Conservation (phyloP, 2,329 filamentous ascomycete genomes). For the Cladophialophora yegresii region DNA sequence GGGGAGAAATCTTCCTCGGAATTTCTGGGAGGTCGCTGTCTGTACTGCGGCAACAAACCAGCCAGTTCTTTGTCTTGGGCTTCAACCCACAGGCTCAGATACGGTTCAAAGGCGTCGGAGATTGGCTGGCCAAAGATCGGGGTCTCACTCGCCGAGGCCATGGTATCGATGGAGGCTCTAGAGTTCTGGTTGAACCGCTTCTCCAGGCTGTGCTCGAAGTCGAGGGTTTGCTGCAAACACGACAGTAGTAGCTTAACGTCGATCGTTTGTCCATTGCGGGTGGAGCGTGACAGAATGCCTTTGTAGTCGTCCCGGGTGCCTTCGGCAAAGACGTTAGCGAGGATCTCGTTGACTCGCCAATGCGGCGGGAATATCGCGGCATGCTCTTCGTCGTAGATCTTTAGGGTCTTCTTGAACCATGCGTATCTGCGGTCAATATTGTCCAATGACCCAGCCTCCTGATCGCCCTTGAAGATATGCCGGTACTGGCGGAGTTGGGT, state of each 20-base stretch:
- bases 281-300: slow-evolving; percentile 83
- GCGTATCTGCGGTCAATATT: slow-evolving; percentile 94
- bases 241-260: slow-evolving; percentile 87
- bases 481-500: slow-evolving; percentile 94
- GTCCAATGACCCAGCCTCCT: slow-evolving; percentile 93
- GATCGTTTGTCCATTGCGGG: slow-evolving; percentile 75
- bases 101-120: slow-evolving; percentile 95
- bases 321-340: slow-evolving; percentile 92
- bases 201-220: slow-evolving; percentile 93
- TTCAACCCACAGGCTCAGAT: slow-evolving; percentile 94
- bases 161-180: slow-evolving; percentile 82
- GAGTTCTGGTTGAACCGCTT: slow-evolving; percentile 71
- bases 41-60: slow-evolving; percentile 82
- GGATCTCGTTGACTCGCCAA: slow-evolving; percentile 87
- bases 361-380: slow-evolving; percentile 78
- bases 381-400: slow-evolving; percentile 93
- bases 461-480: slow-evolving; percentile 91
- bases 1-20: slow-evolving; percentile 89
- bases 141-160: slow-evolving; percentile 75
- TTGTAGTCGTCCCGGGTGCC: slow-evolving; percentile 95
- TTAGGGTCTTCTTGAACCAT: slow-evolving; percentile 95
- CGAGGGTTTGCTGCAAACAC: slow-evolving; percentile 90
- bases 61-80: slow-evolving; percentile 89
- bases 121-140: slow-evolving; percentile 86
- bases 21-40: slow-evolving; percentile 74